These are phyloP conservation scores for Protomyces pachydermus DNA, from an alignment of 1,139 yeast species.

Conservation along the genomic window DNA sequence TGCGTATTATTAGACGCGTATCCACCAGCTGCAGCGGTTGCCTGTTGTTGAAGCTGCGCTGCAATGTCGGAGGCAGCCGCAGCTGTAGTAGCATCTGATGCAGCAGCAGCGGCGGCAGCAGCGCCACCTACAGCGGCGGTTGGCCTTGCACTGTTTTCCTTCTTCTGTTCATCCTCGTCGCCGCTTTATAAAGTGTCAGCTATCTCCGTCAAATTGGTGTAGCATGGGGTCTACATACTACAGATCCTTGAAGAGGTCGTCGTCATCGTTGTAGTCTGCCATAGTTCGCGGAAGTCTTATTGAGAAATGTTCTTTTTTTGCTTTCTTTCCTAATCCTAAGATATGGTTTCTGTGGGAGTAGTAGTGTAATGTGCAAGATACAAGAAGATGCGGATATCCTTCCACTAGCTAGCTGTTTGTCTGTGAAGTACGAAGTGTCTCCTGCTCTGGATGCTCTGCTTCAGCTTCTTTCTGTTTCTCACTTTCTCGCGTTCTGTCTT, in stretches of 20 bases:
- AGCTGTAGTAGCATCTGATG: conserved; percentile 3
- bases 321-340: not conserved
- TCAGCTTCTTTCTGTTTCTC: too few relatives aligned
- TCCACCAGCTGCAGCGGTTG: conserved; percentile 7
- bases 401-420: too few relatives aligned
- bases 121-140: conserved; percentile 10
- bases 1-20: conserved; percentile 3
- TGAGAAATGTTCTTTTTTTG: not conserved
- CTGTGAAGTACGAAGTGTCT: too few relatives aligned
- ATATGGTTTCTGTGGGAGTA: not conserved
- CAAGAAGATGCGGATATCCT: too few relatives aligned
- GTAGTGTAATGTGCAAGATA: too few relatives aligned
- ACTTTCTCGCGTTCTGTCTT: too few relatives aligned
- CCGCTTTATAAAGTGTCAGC: conserved; percentile 35
- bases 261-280: conserved; percentile 61
- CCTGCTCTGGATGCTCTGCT: too few relatives aligned
- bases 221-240: conserved; percentile 42
- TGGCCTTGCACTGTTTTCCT: conserved; percentile 15
- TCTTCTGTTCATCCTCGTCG: conserved; percentile 37
- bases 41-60: conserved; percentile 9
- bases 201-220: not conserved
- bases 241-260: conserved; percentile 72
- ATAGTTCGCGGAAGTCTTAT: not conserved
- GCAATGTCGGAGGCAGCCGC: conserved; percentile 5
- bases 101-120: conserved; percentile 7